A percentile compares a stretch with the other conserved stretches of the same genome.
Evolutionary conservation across 257 asterid species (phyloP).

Genomic region (Jacaranda mimosifolia): DNA sequence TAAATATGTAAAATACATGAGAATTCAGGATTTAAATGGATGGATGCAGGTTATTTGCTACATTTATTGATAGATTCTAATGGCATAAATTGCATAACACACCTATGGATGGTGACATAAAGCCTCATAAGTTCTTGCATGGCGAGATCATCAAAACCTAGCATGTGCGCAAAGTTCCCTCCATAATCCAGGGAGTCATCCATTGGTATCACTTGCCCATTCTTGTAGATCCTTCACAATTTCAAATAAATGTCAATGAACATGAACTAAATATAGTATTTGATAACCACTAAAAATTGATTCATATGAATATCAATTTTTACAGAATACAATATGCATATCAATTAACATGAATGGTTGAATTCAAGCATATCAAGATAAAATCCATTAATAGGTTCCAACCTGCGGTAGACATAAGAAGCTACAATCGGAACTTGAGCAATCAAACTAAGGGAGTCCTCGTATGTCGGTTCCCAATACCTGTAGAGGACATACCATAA

Average conservation of each 20-base stretch:
- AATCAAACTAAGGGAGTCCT: constrained; percentile 95
- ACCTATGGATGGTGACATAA: constrained; percentile 94
- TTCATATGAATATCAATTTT: not conserved
- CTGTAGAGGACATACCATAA: constrained; percentile 48
- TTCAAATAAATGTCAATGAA: constrained; percentile 38
- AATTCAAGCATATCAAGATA: constrained; percentile 26
- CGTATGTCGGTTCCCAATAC: constrained; percentile 96
- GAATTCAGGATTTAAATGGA: constrained; percentile 17
- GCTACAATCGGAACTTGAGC: constrained; percentile 95
- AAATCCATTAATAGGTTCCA: constrained; percentile 34
- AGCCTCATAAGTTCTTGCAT: constrained; percentile 99
- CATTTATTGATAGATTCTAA: constrained; percentile 12
- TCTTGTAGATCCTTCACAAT: constrained; percentile 85
- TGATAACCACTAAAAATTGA: not conserved
- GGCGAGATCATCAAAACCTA: constrained; percentile 86
- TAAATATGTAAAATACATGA: constrained; percentile 29
- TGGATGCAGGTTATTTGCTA: not conserved
- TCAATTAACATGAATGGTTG: constrained; percentile 4
- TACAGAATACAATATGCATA: not conserved
- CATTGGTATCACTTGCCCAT: constrained; percentile 71
- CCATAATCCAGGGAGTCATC: constrained; percentile 96
- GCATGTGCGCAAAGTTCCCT: constrained; percentile 95
- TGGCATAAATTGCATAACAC: constrained; percentile 34
- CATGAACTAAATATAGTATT: constrained; percentile 16
- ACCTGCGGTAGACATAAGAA: constrained; percentile 96